Conservation (phyloP, 2,329 filamentous ascomycete genomes). For the Calonectria montana region DNA sequence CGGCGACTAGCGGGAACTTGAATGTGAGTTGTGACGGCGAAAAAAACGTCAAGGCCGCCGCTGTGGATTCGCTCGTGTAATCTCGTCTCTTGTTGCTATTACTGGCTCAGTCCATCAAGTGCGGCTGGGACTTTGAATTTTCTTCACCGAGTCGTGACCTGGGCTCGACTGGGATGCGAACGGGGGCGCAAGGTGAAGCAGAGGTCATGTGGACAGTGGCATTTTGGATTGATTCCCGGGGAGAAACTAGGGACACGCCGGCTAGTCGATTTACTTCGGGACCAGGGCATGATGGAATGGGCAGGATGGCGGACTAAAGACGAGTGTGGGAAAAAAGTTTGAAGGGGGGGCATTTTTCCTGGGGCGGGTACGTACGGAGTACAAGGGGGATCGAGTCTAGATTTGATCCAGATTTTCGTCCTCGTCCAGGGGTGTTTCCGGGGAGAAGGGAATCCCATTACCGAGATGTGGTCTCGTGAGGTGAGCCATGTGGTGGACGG, state of each 20-base stretch:
- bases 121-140: constrained; percentile 8
- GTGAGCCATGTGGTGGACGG: constrained; percentile 37
- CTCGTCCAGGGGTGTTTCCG: constrained; percentile 7
- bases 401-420: constrained; percentile 22
- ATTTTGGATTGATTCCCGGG: constrained; percentile 7
- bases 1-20: background rate
- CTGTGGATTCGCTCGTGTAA: constrained; percentile 10
- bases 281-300: constrained; percentile 3
- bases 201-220: constrained; percentile 36
- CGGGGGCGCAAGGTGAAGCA: constrained; percentile 13
- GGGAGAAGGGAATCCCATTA: constrained; percentile 20
- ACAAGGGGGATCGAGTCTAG: constrained; percentile 22
- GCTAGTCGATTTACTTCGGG: background rate
- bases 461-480: constrained; percentile 30
- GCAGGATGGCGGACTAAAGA: background rate
- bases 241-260: constrained; percentile 3
- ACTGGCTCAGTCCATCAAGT: background rate
- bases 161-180: constrained; percentile 29
- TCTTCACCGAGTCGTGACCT: constrained; percentile 38
- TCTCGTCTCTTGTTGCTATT: background rate
- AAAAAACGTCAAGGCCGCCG: background rate
- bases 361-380: background rate
- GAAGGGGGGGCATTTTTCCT: background rate
- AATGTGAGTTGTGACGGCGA: background rate
- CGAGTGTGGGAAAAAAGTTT: constrained; percentile 16